Evolutionary conservation across 495 filamentous ascomycete species (phyloP).

Genomic region (Platismatia glauca): DNA sequence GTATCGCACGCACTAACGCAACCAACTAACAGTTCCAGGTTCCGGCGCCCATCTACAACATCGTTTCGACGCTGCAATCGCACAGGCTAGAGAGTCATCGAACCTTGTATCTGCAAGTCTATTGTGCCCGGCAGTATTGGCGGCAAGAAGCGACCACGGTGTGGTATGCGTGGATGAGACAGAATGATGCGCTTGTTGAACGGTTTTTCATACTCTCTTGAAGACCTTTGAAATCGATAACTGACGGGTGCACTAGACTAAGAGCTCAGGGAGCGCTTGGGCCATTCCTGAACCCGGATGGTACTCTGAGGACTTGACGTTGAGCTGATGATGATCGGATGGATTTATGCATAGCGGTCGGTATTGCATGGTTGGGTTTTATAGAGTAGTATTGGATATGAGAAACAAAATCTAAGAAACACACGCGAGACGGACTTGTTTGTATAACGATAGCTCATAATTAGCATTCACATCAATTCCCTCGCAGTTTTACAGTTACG

Average conservation of each 20-base stretch:
- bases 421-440: background rate
- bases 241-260: background rate
- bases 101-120: background rate
- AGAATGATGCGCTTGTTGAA: conserved; percentile 2
- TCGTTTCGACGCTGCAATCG: background rate
- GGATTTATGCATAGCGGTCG: background rate
- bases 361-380: background rate
- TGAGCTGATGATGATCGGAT: background rate
- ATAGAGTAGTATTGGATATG: background rate
- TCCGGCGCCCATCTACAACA: background rate
- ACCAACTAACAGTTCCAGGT: background rate
- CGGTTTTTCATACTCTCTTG: background rate
- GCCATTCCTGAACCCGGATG: conserved; percentile 6
- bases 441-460: background rate
- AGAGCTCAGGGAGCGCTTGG: conserved; percentile 3
- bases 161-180: conserved; percentile 6
- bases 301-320: background rate
- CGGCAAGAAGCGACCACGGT: conserved; percentile 8
- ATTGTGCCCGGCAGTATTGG: conserved; percentile 5
- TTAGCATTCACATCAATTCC: background rate
- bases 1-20: background rate
- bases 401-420: background rate
- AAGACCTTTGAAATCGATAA: background rate
- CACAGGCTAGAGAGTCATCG: background rate
- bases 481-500: background rate